These are phyloP conservation scores for Scolecobasidium constrictum DNA, from an alignment of 2,329 filamentous ascomycete genomes.

Conservation along the genomic window DNA sequence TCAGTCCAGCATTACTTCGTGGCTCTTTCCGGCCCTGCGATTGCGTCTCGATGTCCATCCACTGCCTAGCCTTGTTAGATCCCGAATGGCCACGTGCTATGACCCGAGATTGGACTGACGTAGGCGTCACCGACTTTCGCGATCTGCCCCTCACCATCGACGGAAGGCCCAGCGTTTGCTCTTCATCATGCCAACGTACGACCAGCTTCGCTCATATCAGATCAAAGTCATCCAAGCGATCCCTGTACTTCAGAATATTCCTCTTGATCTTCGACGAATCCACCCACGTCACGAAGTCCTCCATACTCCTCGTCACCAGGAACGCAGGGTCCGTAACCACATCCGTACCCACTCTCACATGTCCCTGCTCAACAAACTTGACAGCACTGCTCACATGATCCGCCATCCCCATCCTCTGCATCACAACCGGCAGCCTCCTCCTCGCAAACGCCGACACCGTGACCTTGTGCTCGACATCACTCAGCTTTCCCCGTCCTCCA, in stretches of 20 bases:
- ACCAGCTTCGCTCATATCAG: constrained; percentile 60
- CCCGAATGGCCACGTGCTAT: no score
- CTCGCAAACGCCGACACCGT: constrained; percentile 85
- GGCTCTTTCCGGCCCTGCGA: no score
- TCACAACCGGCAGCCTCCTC: constrained; percentile 74
- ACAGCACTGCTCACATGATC: constrained; percentile 62
- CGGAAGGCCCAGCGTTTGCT: no score
- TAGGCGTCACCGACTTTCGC: no score
- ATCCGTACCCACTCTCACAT: constrained; percentile 84
- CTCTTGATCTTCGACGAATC: constrained; percentile 95
- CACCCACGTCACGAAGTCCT: constrained; percentile 95
- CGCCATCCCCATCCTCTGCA: constrained; percentile 85
- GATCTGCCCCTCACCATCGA: no score
- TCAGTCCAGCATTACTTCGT: no score
- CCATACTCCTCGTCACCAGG: constrained; percentile 77
- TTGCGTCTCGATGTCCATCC: no score
- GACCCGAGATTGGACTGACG: no score
- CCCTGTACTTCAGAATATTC: constrained; percentile 88
- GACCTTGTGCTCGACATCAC: constrained; percentile 69
- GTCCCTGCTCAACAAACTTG: constrained; percentile 87
- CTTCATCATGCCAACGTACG: no score
- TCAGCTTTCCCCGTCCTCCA: constrained; percentile 48
- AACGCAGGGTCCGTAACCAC: constrained; percentile 85
- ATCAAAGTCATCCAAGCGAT: constrained; percentile 94
- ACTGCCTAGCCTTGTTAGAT: no score